A percentile compares a stretch with the other conserved stretches of the same genome.
Conservation (phyloP, 2,329 filamentous ascomycete species). For the Geoglossum cookeanum region DNA sequence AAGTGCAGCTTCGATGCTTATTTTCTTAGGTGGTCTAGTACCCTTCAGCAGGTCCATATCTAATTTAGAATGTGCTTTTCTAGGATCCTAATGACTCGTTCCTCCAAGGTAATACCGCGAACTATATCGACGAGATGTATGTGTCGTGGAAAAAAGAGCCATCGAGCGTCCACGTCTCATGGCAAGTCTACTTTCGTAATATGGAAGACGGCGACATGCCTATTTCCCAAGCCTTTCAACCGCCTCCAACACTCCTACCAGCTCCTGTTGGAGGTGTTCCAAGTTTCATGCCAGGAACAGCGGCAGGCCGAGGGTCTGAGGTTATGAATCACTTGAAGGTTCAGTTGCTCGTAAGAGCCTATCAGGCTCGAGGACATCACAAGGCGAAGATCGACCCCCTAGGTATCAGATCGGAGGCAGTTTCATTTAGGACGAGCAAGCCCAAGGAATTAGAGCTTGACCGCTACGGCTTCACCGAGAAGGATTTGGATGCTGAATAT, state of each 20-base stretch:
- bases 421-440: slow-evolving; percentile 68
- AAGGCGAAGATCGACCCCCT: slow-evolving; percentile 95
- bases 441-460: slow-evolving; percentile 86
- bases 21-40: slow-evolving; percentile 3
- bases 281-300: slow-evolving; percentile 48
- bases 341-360: slow-evolving; percentile 87
- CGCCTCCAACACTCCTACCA: slow-evolving; percentile 80
- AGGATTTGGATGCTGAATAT: slow-evolving; percentile 84
- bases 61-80: slow-evolving; percentile 5
- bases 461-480: slow-evolving; percentile 88
- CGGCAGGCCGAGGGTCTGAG: slow-evolving; percentile 52
- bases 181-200: slow-evolving; percentile 99
- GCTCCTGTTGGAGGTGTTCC: slow-evolving; percentile 61
- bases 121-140: slow-evolving; percentile 99
- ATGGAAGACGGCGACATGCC: slow-evolving; percentile 98
- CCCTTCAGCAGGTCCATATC: slow-evolving; percentile 5
- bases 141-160: slow-evolving; percentile 92
- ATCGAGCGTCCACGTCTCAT: slow-evolving; percentile 85
- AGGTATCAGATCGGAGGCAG: slow-evolving; percentile 71
- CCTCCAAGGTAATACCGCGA: slow-evolving; percentile 88
- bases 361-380: slow-evolving; percentile 95
- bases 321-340: slow-evolving; percentile 96
- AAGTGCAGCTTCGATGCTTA: slow-evolving; percentile 18
- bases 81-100: slow-evolving; percentile 87
- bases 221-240: slow-evolving; percentile 89